A percentile compares a stretch with the other conserved stretches of the same genome.
Evolutionary conservation across 2,329 filamentous ascomycete genomes (phyloP).

Genomic region (Penicillium sp.): DNA sequence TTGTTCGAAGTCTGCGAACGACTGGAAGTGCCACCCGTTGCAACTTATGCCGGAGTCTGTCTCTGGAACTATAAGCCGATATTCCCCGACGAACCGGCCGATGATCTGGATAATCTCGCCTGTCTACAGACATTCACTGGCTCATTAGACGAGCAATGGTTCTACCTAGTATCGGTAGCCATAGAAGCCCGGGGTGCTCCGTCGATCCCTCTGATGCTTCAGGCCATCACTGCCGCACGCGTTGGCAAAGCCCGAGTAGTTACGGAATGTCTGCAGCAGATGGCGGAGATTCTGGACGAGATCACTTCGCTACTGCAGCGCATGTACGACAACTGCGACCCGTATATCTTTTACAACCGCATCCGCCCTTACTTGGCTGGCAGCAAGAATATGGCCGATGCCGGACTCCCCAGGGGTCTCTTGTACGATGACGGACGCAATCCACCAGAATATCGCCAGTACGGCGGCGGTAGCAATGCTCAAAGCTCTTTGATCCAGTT

Average conservation of each 20-base stretch:
- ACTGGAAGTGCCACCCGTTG: conserved; percentile 84
- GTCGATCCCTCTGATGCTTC: conserved; percentile 81
- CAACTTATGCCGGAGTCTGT: conserved; percentile 85
- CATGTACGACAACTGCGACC: conserved; percentile 95
- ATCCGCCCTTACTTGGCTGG: conserved; percentile 95
- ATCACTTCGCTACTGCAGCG: conserved; percentile 70
- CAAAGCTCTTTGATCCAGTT: conserved; percentile 97
- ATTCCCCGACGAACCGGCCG: conserved; percentile 74
- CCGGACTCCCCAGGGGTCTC: conserved; percentile 80
- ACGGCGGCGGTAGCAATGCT: conserved; percentile 90
- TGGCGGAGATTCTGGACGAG: conserved; percentile 85
- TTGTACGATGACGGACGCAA: conserved; percentile 77
- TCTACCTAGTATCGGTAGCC: conserved; percentile 90
- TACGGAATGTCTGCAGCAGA: conserved; percentile 67
- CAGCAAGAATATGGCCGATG: conserved; percentile 95
- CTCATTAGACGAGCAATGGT: conserved; percentile 95
- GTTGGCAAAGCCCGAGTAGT: conserved; percentile 65
- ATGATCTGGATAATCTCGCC: conserved; percentile 79
- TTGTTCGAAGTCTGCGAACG: conserved; percentile 69
- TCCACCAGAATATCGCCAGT: conserved; percentile 67
- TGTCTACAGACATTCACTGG: conserved; percentile 89
- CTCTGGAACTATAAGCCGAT: conserved; percentile 97
- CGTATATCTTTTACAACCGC: conserved; percentile 88
- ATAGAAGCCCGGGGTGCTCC: conserved; percentile 89
- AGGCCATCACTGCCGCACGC: conserved; percentile 75